These are phyloP conservation scores for Scenedesmus sp. DNA, from an alignment of 163 green algal species.

Conservation along the genomic window DNA sequence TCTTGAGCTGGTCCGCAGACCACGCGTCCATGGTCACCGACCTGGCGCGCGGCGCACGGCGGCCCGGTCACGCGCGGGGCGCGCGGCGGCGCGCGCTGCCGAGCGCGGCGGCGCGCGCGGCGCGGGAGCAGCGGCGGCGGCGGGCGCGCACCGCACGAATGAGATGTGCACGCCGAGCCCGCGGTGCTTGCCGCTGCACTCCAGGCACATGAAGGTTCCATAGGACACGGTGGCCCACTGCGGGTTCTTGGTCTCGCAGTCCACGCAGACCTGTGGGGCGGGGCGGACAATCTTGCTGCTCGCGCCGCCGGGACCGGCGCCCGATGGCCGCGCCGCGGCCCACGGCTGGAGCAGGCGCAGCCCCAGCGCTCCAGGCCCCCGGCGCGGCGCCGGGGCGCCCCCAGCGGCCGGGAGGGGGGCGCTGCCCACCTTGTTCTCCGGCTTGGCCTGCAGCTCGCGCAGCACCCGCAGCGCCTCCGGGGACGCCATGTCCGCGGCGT, in stretches of 20 bases:
- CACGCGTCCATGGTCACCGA: conserved; percentile 98
- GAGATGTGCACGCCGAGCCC: conserved; percentile 97
- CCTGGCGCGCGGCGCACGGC: conserved; percentile 71
- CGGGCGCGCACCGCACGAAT: conserved; percentile 88
- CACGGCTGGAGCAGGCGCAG: too few species aligned
- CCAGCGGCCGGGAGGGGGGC: background rate
- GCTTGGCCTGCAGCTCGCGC: conserved; percentile 82
- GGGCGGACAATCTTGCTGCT: too few species aligned
- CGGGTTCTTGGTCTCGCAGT: conserved; percentile 97
- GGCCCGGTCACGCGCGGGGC: too few species aligned
- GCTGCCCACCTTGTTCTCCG: conserved; percentile 89
- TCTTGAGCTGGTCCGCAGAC: conserved; percentile 92
- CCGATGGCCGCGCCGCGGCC: conserved; percentile 3
- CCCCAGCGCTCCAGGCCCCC: too few species aligned
- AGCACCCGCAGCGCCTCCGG: conserved; percentile 82
- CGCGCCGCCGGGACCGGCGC: too few species aligned
- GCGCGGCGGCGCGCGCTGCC: too few species aligned
- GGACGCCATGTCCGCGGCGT: conserved; percentile 81
- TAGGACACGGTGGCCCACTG: conserved; percentile 97
- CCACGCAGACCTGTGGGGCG: conserved; percentile 85
- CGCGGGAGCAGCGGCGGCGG: background rate
- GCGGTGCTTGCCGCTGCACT: conserved; percentile 96
- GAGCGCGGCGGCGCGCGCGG: too few species aligned
- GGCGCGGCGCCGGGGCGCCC: background rate
- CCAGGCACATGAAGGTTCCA: conserved; percentile 98